Evolutionary conservation across 1,139 yeast genomes (phyloP).

Genomic region (Tardiomyces digboiensis): DNA sequence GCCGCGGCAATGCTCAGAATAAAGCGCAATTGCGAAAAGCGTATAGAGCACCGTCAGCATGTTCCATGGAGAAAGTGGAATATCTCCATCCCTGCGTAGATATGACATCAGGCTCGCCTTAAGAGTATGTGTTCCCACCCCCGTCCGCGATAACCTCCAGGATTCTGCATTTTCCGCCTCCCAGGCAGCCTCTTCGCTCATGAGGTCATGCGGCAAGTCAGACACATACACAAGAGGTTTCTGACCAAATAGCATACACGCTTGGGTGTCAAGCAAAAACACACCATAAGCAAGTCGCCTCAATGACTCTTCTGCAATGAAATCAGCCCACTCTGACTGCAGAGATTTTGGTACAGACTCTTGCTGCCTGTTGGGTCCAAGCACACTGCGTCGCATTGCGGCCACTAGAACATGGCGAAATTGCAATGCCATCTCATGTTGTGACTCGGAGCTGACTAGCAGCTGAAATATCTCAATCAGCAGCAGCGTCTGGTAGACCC

Average conservation of each 20-base stretch:
- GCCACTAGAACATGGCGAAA: constrained; percentile 18
- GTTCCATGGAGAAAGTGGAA: constrained; percentile 18
- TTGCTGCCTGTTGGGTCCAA: neutral
- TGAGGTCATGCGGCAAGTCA: constrained; percentile 15
- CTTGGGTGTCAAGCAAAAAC: constrained; percentile 18
- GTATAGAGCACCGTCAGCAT: constrained; percentile 19
- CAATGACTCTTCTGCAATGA: constrained; percentile 15
- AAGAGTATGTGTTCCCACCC: constrained; percentile 15
- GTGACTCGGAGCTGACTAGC: constrained; percentile 42
- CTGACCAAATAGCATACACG: constrained; percentile 16
- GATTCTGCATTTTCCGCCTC: constrained; percentile 15
- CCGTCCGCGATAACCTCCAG: constrained; percentile 10
- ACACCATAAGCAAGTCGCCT: constrained; percentile 18
- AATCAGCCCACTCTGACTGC: constrained; percentile 14
- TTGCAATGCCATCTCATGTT: constrained; percentile 25
- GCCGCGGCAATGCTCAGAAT: constrained; percentile 14
- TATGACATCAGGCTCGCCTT: constrained; percentile 13
- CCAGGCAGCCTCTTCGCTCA: constrained; percentile 19
- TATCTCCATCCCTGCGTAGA: constrained; percentile 10
- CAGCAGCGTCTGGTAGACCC: constrained; percentile 55
- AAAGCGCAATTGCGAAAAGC: constrained; percentile 17
- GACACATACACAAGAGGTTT: constrained; percentile 19
- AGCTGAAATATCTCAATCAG: constrained; percentile 58
- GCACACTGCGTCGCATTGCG: constrained; percentile 16
- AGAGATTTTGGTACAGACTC: neutral